phyloP scores from a whole-genome alignment of 2,329 filamentous ascomycete species.

The Acrodontium crateriforme region DNA sequence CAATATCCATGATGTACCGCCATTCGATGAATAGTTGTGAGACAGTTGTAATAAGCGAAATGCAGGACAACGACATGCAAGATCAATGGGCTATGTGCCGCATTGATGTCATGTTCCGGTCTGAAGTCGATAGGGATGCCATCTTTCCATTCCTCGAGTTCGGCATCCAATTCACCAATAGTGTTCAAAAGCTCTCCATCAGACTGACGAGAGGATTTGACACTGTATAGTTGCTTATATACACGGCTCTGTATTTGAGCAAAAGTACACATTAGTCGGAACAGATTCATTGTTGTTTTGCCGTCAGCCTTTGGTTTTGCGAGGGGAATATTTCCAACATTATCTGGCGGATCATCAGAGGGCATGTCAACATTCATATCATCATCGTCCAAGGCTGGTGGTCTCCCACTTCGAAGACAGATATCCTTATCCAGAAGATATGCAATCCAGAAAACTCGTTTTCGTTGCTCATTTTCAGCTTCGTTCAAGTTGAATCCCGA shows the following conservation, averaged over 20 bases:
- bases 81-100: slow-evolving; percentile 82
- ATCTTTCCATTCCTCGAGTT: slow-evolving; percentile 90
- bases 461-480: slow-evolving; percentile 83
- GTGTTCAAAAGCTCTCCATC: slow-evolving; percentile 89
- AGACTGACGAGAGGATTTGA: slow-evolving; percentile 79
- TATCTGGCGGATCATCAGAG: slow-evolving; percentile 77
- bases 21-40: slow-evolving; percentile 97
- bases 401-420: slow-evolving; percentile 56
- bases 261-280: slow-evolving; percentile 84
- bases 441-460: slow-evolving; percentile 64
- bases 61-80: slow-evolving; percentile 89
- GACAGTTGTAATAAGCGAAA: slow-evolving; percentile 93
- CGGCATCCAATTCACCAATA: slow-evolving; percentile 78
- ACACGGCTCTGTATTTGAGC: slow-evolving; percentile 85
- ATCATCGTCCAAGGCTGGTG: slow-evolving; percentile 60
- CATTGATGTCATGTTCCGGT: slow-evolving; percentile 93
- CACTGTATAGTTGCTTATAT: slow-evolving; percentile 85
- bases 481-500: slow-evolving; percentile 87
- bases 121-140: slow-evolving; percentile 87
- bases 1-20: slow-evolving; percentile 96
- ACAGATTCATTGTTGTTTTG: slow-evolving; percentile 87
- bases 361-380: slow-evolving; percentile 95
- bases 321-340: slow-evolving; percentile 86
- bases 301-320: slow-evolving; percentile 46
- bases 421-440: slow-evolving; percentile 64